A percentile compares a stretch with the other conserved stretches of the same genome.
Conservation (phyloP, 768 basidiomycete species). For the Baorangia bicolor region DNA sequence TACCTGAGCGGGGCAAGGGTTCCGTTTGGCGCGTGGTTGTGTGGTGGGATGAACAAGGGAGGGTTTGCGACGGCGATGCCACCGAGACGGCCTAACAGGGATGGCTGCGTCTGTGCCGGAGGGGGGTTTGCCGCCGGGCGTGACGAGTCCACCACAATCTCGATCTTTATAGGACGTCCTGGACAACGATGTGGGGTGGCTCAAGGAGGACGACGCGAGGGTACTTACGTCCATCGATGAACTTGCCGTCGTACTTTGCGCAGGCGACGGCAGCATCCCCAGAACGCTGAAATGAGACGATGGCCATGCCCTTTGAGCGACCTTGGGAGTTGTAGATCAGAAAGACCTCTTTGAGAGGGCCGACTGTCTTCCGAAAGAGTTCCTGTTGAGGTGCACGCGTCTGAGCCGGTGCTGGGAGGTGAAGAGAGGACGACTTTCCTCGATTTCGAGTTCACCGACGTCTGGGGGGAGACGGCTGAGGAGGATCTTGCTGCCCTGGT, state of each 20-base stretch:
- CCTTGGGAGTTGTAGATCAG: slow-evolving; percentile 75
- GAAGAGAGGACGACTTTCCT: slow-evolving; percentile 41
- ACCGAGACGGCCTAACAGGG: slow-evolving; percentile 40
- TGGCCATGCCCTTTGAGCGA: slow-evolving; percentile 76
- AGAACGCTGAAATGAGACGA: slow-evolving; percentile 63
- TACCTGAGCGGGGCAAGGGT: slow-evolving; percentile 7
- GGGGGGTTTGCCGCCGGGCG: slow-evolving; percentile 17
- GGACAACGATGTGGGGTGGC: not conserved
- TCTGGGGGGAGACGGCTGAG: slow-evolving; percentile 66
- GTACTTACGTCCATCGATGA: slow-evolving; percentile 61
- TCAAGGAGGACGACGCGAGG: not conserved
- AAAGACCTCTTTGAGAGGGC: slow-evolving; percentile 68
- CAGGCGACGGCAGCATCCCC: slow-evolving; percentile 64
- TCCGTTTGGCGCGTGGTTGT: slow-evolving; percentile 19
- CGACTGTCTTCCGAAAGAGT: slow-evolving; percentile 73
- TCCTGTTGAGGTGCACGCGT: slow-evolving; percentile 45
- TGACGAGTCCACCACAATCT: slow-evolving; percentile 55
- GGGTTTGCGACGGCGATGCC: slow-evolving; percentile 5
- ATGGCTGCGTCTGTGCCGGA: slow-evolving; percentile 32
- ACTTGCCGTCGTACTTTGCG: slow-evolving; percentile 71
- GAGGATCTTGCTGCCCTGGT: slow-evolving; percentile 62
- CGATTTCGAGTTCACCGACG: slow-evolving; percentile 65
- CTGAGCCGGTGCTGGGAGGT: not conserved
- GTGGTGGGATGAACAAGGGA: slow-evolving; percentile 2
- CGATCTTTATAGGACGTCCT: slow-evolving; percentile 69